These are phyloP conservation scores for Fraxinus pennsylvanica DNA, from an alignment of 257 asterid genomes.

Conservation along the genomic window DNA sequence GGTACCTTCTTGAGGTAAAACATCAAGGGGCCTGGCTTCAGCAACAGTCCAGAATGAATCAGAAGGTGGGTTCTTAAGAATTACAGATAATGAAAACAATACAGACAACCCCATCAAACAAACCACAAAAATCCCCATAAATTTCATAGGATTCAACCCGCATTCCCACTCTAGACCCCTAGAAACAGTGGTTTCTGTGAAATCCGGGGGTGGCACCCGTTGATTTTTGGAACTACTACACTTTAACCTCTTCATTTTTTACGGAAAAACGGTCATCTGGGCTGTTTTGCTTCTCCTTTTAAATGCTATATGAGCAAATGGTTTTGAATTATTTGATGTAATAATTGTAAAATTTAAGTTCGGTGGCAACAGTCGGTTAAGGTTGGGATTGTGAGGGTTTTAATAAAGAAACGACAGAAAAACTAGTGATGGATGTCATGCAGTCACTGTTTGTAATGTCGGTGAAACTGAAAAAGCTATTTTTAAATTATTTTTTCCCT, in stretches of 20 bases:
- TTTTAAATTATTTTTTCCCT: not conserved
- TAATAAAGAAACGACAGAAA: not conserved
- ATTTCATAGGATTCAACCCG: conserved; percentile 38
- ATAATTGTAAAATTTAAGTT: not conserved
- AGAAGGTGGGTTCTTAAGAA: conserved; percentile 48
- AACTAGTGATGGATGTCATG: not conserved
- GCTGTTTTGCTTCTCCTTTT: not conserved
- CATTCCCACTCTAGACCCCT: conserved; percentile 34
- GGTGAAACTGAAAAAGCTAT: not conserved
- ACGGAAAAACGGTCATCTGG: conserved; percentile 9
- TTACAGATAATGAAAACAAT: conserved; percentile 47
- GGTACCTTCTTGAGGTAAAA: conserved; percentile 49
- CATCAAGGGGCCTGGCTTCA: conserved; percentile 44
- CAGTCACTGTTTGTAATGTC: not conserved
- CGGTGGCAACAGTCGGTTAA: not conserved
- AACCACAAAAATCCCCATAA: conserved; percentile 41
- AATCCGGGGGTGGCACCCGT: conserved; percentile 22
- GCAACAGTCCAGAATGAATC: conserved; percentile 46
- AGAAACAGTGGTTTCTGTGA: conserved; percentile 24
- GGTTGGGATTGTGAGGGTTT: not conserved
- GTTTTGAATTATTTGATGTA: too few species aligned
- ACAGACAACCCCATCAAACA: conserved; percentile 54
- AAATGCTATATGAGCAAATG: too few species aligned
- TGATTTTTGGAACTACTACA: conserved; percentile 1
- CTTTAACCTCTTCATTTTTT: too few species aligned